Evolutionary conservation across 2,329 filamentous ascomycete species (phyloP), one percentile per base, ranked within the genome.

Genomic region (Fusarium sp.): DNA sequence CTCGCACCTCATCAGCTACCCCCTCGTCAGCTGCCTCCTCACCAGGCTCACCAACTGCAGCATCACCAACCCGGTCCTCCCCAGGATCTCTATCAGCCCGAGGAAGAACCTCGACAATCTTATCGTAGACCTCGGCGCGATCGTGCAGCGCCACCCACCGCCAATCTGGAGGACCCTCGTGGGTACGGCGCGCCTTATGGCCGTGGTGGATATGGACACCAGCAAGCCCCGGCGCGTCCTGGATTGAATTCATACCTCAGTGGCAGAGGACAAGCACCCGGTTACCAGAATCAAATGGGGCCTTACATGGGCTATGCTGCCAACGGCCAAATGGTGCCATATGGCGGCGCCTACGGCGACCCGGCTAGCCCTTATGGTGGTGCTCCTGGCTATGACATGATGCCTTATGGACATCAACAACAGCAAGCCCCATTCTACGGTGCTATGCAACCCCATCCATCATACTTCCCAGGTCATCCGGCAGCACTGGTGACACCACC

Each of bases 101-200:
- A 70, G 55, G 68, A 71, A 43, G 66, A 70, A 17, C 50, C 66
- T 3, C 64, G 55, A 36, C 66, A 66, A 45, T 43, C 58, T 43
- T 72, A 69, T 53, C 72, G 70, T 38, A 62, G 71, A 72, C 72
- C 66, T 46, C 61, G 60, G 61, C 67, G 65, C 63, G 56, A 71
- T 40, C 68, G 66, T 50, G 58, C 61, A 61, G 72, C 69, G 65
- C 61, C 43, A 18, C 43, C 85, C 69, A 83, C 88, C 57, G 87
- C 88, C 82, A 92, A 86, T 77, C 84, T 87, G 82, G 91, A 92
- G 77, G 86, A 86, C 36, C 84, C 84, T 20, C 89, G 92, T 24
- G 89, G 92, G n/a, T 90, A 86, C 76, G 79, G 81, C 66, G 78
- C 63, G 52, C 51, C 74, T 72, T 82, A 79, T 83, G 85, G 81